Evolutionary conservation across 768 basidiomycete genomes (phyloP).

Genomic region (Termitomyces sp.): DNA sequence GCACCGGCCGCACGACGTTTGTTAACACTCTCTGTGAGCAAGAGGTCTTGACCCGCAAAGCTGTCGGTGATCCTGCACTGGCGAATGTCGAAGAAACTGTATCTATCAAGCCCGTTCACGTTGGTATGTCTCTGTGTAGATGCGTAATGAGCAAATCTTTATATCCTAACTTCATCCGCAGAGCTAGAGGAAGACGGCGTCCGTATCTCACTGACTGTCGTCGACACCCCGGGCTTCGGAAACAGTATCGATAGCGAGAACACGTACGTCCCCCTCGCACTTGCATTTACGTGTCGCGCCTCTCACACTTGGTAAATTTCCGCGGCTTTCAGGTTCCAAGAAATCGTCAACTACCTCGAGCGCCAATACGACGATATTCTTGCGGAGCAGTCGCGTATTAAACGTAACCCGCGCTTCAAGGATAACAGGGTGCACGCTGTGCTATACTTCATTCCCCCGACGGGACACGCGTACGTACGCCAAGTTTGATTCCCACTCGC

Average conservation of each 20-base stretch:
- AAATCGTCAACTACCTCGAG: constrained; percentile 84
- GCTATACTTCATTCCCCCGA: constrained; percentile 88
- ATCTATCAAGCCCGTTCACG: constrained; percentile 75
- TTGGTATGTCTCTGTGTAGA: constrained; percentile 41
- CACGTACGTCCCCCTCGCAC: constrained; percentile 45
- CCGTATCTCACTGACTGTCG: constrained; percentile 83
- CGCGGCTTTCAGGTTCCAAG: constrained; percentile 60
- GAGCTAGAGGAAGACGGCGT: constrained; percentile 92
- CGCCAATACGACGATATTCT: constrained; percentile 92
- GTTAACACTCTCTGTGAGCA: constrained; percentile 90
- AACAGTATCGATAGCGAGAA: constrained; percentile 88
- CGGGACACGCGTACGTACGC: constrained; percentile 69
- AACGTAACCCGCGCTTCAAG: constrained; percentile 87
- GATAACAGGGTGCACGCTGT: constrained; percentile 87
- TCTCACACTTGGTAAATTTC: constrained; percentile 1
- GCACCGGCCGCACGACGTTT: constrained; percentile 85
- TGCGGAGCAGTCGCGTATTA: constrained; percentile 83
- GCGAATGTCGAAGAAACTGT: constrained; percentile 78
- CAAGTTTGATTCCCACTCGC: background rate
- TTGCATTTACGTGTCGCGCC: constrained; percentile 3
- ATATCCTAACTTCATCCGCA: constrained; percentile 19
- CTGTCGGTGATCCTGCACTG: constrained; percentile 54
- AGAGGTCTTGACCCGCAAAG: constrained; percentile 67
- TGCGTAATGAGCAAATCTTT: background rate
- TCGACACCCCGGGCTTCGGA: constrained; percentile 91